Percentiles rank a stretch among this genome's conserved stretches.
phyloP scores from a whole-genome alignment of 2,329 filamentous ascomycete genomes.

The Neonectria faginata region DNA sequence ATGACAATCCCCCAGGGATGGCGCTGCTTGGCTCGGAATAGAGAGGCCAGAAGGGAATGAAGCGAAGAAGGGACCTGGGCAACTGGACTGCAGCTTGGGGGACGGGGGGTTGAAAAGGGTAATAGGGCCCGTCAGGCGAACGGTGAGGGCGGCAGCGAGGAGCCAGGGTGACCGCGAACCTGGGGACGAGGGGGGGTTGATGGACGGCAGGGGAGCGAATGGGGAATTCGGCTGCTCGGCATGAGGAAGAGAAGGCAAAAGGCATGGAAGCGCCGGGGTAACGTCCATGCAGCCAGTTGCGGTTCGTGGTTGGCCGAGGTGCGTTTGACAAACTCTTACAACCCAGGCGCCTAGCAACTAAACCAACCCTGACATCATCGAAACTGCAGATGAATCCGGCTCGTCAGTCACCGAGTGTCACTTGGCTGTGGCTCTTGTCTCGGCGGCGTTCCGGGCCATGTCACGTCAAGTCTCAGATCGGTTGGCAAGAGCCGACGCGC shows the following conservation, averaged over 20 bases:
- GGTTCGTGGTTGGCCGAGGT: conserved; percentile 1
- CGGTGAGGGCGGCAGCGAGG: conserved; percentile 10
- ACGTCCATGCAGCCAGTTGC: neutral
- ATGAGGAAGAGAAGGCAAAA: neutral
- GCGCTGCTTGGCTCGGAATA: conserved; percentile 29
- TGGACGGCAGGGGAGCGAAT: neutral
- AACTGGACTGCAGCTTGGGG: conserved; percentile 2
- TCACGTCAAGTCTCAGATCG: conserved; percentile 40
- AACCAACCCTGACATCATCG: neutral
- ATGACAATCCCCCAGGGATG: conserved; percentile 3
- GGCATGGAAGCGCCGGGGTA: conserved; percentile 17
- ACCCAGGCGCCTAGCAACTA: neutral
- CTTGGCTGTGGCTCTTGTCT: conserved; percentile 12
- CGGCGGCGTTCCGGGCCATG: conserved; percentile 15
- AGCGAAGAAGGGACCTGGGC: conserved; percentile 5
- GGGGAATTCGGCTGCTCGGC: conserved; percentile 9
- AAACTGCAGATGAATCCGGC: conserved; percentile 17
- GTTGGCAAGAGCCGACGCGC: conserved; percentile 30
- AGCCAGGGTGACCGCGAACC: conserved; percentile 1
- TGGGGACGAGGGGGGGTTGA: conserved; percentile 8
- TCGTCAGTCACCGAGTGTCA: conserved; percentile 18
- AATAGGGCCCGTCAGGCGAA: conserved; percentile 33
- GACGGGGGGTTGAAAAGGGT: conserved; percentile 31
- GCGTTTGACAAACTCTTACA: neutral
- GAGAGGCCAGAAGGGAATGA: conserved; percentile 22